A percentile compares a stretch with the other conserved stretches of the same genome.
phyloP scores from a whole-genome alignment of 176 grass and related monocot species.

The Typha latifolia region DNA sequence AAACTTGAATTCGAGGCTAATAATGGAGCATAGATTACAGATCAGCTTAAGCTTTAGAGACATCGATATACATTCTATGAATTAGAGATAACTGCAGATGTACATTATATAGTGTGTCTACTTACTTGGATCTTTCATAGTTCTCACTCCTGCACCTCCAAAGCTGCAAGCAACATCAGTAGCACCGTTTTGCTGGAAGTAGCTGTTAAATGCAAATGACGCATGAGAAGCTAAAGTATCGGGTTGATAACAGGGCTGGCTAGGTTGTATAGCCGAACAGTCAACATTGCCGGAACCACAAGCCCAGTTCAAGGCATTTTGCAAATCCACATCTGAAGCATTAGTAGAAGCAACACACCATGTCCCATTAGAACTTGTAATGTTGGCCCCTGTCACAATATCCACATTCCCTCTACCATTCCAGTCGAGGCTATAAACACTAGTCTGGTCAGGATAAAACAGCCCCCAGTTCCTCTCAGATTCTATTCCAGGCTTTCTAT shows the following conservation, averaged over 20 bases:
- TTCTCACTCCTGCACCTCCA: constrained; percentile 57
- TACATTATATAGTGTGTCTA: not conserved
- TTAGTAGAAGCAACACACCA: constrained; percentile 86
- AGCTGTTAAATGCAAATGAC: constrained; percentile 81
- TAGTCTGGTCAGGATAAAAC: constrained; percentile 74
- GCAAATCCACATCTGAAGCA: constrained; percentile 58
- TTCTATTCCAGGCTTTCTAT: constrained; percentile 77
- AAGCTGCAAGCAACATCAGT: constrained; percentile 83
- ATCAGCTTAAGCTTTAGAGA: not conserved
- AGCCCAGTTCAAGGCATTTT: constrained; percentile 93
- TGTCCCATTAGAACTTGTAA: constrained; percentile 66
- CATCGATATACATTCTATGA: not conserved
- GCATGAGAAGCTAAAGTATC: constrained; percentile 74
- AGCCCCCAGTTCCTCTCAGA: constrained; percentile 97
- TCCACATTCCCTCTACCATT: constrained; percentile 82
- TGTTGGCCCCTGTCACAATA: constrained; percentile 70
- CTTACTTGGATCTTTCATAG: constrained; percentile 90
- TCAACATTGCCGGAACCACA: constrained; percentile 86
- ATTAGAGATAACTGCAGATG: not conserved
- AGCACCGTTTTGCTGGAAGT: constrained; percentile 83
- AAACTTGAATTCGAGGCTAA: not conserved
- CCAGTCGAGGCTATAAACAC: constrained; percentile 89
- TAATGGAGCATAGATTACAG: not conserved
- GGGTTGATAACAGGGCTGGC: constrained; percentile 89
- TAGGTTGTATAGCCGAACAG: constrained; percentile 91